These are phyloP conservation scores for Aspergillus saccharolyticus DNA, from an alignment of 495 filamentous ascomycete genomes.

Conservation along the genomic window DNA sequence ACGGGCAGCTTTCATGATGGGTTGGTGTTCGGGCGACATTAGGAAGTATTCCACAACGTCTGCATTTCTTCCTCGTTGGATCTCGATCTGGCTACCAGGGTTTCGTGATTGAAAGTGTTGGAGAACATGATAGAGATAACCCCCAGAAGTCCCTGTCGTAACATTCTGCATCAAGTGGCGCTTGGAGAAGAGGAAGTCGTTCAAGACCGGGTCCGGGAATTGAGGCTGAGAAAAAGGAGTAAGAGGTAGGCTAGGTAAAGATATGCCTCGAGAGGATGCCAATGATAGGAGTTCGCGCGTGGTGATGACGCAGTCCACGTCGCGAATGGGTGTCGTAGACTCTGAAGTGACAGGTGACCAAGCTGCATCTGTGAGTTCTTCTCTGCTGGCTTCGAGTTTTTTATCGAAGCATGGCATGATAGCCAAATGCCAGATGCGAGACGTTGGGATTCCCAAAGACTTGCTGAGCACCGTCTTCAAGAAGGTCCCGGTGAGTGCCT, in stretches of 20 bases:
- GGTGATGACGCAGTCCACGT: constrained; percentile 97
- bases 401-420: constrained; percentile 99
- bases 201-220: constrained; percentile 68
- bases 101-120: constrained; percentile 62
- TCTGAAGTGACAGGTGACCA: constrained; percentile 50
- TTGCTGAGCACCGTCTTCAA: constrained; percentile 78
- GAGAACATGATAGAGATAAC: constrained; percentile 80
- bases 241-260: constrained; percentile 64
- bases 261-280: constrained; percentile 68
- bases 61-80: constrained; percentile 73
- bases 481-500: constrained; percentile 84
- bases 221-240: constrained; percentile 39
- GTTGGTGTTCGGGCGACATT: constrained; percentile 44
- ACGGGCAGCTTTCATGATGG: constrained; percentile 73
- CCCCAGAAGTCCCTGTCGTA: constrained; percentile 73
- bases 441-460: constrained; percentile 62
- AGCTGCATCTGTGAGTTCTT: constrained; percentile 77
- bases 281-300: constrained; percentile 87
- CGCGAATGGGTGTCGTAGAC: constrained; percentile 56
- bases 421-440: constrained; percentile 86
- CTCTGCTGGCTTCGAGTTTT: constrained; percentile 91
- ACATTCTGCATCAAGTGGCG: constrained; percentile 25
- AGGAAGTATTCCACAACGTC: constrained; percentile 84
- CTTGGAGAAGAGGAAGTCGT: constrained; percentile 61
- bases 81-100: constrained; percentile 61